Conservation (phyloP, 2,329 filamentous ascomycete species). For the Aurifilum marmelostoma region DNA sequence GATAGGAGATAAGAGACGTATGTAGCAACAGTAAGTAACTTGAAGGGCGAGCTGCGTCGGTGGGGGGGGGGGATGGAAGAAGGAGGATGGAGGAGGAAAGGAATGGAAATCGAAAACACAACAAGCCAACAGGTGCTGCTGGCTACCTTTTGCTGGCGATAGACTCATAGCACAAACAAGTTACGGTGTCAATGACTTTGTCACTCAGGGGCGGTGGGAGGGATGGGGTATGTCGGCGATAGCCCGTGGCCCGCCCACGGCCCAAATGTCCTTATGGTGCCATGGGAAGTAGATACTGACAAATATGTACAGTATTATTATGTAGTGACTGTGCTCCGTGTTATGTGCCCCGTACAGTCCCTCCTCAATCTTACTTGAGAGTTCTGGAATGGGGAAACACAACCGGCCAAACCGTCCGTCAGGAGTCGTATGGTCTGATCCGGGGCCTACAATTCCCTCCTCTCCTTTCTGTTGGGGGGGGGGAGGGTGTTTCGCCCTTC, state of each 20-base stretch:
- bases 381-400: not conserved
- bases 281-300: not conserved
- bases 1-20: not conserved
- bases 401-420: not conserved
- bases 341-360: constrained; percentile 2
- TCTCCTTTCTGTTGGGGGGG: not conserved
- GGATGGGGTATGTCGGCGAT: not conserved
- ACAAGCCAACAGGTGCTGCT: too few species aligned
- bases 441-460: not conserved
- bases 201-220: not conserved
- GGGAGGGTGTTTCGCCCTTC: too few species aligned
- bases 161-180: too few species aligned
- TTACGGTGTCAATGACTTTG: too few species aligned
- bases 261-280: not conserved
- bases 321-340: not conserved
- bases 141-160: too few species aligned
- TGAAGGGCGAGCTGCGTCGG: not conserved
- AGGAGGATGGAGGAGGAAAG: not conserved
- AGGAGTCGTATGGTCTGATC: constrained; percentile 15
- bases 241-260: not conserved
- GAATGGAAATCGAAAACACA: not conserved
- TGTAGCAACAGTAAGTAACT: not conserved
- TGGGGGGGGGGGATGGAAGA: too few species aligned
- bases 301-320: not conserved
- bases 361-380: constrained; percentile 1